Evolutionary conservation across 441 rosid species (phyloP), one percentile per base, ranked within the genome.

Genomic region (Sinapis alba): DNA sequence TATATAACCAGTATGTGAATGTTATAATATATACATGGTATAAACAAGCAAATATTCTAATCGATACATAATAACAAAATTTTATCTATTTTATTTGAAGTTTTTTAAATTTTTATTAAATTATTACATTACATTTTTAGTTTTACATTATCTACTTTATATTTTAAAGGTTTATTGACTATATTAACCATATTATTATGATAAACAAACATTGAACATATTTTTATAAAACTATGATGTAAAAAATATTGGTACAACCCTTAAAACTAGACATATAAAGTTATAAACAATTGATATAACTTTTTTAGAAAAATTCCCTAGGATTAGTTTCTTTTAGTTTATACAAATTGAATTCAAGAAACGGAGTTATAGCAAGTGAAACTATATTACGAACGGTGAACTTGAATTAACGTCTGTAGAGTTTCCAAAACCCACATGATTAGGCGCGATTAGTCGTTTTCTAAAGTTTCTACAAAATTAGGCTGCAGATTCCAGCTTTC

Each of bases 401-500:
- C 56, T 16, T 50, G 23, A 23, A n/a, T n/a, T n/a, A n/a, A 50
- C 23, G 56, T 11, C 56, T 50, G 56, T 7, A 8, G 27, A 62
- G 18, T 61, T 68, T 68, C 58, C 3, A 62, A 53, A 69, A 34
- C 38, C 1, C n/a, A 76, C 47, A 36, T 51, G 19, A 24, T 27
- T 64, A 45, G 32, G 56, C 56, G 56, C 56, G 32, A 58, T 45
- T 23, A 0, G 72, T 71, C 76, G 27, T 1, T 67, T 51, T 60
- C 65, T 27, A 72, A 72, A 59, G 59, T 32, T 71, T 77, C 71
- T 76, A 32, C 65, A 76, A 27, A 70, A 18, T 18, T 76, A 58
- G 0, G 72, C 45, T 56, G 19, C 32, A 71, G 69, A 72, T 72
- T 72, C 80, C 77, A 72, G 73, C 80, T 77, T 72, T 72, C 60